These are phyloP conservation scores for Pleurotus pulmonarius DNA, from an alignment of 768 basidiomycete species.

Conservation along the genomic window DNA sequence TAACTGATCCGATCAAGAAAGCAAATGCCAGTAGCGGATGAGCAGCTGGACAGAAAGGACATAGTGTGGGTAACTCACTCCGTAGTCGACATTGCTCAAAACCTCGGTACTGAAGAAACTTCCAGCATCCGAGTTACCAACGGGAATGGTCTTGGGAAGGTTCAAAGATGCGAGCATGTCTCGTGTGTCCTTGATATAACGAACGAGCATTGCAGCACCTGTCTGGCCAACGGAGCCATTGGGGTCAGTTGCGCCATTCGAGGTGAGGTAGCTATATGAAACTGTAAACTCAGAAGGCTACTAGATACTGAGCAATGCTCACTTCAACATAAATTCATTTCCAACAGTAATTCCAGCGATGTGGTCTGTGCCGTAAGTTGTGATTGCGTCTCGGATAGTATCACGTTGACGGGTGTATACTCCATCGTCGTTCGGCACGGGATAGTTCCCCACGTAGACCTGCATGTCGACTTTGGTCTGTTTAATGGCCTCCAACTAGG, in stretches of 20 bases:
- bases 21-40: not conserved
- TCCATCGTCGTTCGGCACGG: constrained; percentile 54
- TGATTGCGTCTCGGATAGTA: constrained; percentile 60
- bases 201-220: constrained; percentile 55
- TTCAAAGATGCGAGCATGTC: constrained; percentile 50
- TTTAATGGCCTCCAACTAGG: constrained; percentile 80
- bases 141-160: constrained; percentile 55
- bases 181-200: constrained; percentile 66
- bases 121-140: constrained; percentile 86
- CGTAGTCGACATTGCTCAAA: constrained; percentile 62
- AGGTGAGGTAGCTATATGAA: constrained; percentile 50
- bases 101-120: constrained; percentile 76
- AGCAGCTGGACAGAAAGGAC: not conserved
- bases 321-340: constrained; percentile 88
- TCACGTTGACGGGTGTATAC: constrained; percentile 75
- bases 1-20: constrained; percentile 41
- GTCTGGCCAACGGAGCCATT: constrained; percentile 55
- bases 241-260: constrained; percentile 44
- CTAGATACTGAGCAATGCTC: constrained; percentile 14
- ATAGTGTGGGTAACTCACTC: constrained; percentile 37
- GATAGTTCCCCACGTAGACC: constrained; percentile 76
- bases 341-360: constrained; percentile 86
- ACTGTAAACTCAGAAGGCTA: constrained; percentile 3
- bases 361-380: constrained; percentile 73
- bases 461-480: constrained; percentile 85